phyloP scores from a whole-genome alignment of 495 filamentous ascomycete genomes.

The Xylaria scruposa region DNA sequence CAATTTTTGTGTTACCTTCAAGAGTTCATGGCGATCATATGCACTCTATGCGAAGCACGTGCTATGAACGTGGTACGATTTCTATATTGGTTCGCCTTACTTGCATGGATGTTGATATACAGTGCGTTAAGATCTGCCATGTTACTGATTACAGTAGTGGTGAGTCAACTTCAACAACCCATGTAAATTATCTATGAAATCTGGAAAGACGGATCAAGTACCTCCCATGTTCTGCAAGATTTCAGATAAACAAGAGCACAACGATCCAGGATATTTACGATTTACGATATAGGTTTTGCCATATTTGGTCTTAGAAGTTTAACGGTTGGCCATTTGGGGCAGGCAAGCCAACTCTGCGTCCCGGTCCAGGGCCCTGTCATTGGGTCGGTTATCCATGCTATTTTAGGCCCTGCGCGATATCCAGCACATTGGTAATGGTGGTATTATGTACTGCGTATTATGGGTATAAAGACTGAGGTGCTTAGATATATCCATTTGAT shows the following conservation, averaged over 20 bases:
- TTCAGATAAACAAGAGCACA: neutral
- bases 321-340: neutral
- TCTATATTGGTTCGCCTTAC: neutral
- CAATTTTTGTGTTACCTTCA: neutral
- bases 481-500: neutral
- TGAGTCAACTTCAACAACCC: neutral
- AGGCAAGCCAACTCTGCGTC: neutral
- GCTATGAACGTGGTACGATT: neutral
- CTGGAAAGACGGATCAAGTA: neutral
- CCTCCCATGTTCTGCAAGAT: neutral
- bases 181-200: neutral
- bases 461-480: neutral
- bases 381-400: neutral
- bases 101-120: neutral
- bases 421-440: neutral
- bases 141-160: neutral
- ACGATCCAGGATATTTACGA: neutral
- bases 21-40: neutral
- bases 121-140: neutral
- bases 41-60: neutral
- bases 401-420: conserved; percentile 10
- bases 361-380: neutral
- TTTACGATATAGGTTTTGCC: neutral
- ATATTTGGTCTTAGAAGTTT: too few species aligned
- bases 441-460: too few species aligned